These are phyloP conservation scores for Sporobolus alterniflorus DNA, from an alignment of 202 grass and related monocot species.

Conservation along the genomic window DNA sequence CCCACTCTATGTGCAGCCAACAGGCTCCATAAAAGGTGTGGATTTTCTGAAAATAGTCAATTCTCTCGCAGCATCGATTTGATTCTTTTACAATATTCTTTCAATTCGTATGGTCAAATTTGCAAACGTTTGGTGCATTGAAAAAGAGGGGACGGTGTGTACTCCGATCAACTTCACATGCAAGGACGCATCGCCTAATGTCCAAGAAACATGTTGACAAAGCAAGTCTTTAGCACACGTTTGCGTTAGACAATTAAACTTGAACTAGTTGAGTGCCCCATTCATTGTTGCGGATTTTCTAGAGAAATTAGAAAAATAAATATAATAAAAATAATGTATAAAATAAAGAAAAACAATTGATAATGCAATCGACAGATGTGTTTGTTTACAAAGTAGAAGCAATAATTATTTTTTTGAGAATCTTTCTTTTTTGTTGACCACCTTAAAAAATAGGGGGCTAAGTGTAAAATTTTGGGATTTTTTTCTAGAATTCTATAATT, in stretches of 20 bases:
- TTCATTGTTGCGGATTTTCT: too few species aligned
- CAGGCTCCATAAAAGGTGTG: background rate
- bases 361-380: too few species aligned
- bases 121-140: conserved; percentile 31
- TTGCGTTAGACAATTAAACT: conserved; percentile 17
- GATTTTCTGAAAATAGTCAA: conserved; percentile 7
- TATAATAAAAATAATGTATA: too few species aligned
- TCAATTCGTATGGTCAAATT: conserved; percentile 31
- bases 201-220: conserved; percentile 51
- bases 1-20: background rate
- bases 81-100: background rate
- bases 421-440: too few species aligned
- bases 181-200: conserved; percentile 22
- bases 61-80: conserved; percentile 1
- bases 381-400: too few species aligned
- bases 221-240: background rate
- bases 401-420: too few species aligned
- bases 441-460: too few species aligned
- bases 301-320: too few species aligned
- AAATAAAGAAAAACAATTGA: too few species aligned
- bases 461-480: too few species aligned
- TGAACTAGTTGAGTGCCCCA: too few species aligned
- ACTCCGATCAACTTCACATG: conserved; percentile 50
- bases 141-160: background rate
- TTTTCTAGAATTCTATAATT: too few species aligned